Evolutionary conservation across 1,284 basidiomycete species (phyloP).

Genomic region (Cryptococcus floricola): DNA sequence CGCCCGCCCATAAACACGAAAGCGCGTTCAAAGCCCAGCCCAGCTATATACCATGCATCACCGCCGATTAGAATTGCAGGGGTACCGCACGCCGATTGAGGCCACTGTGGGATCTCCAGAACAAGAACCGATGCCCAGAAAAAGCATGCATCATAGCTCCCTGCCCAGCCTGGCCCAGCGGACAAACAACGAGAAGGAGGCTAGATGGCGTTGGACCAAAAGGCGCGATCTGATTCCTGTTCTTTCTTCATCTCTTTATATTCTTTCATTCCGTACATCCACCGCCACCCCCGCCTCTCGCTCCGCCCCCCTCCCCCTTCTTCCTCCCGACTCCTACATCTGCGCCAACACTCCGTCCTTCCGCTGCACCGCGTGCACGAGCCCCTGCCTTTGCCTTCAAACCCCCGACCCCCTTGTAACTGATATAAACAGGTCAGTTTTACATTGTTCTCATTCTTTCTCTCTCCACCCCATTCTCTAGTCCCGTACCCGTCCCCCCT

Average conservation of each 20-base stretch:
- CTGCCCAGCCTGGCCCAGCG: background rate
- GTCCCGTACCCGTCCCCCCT: background rate
- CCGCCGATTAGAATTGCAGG: too few relatives aligned
- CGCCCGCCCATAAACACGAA: background rate
- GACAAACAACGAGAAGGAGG: background rate
- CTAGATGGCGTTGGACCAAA: background rate
- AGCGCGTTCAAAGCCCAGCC: too few relatives aligned
- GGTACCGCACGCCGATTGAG: too few relatives aligned
- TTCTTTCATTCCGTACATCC: slow-evolving; percentile 1
- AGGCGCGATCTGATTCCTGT: background rate
- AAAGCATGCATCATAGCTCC: background rate
- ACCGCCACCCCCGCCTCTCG: slow-evolving; percentile 1
- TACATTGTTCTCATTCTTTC: background rate
- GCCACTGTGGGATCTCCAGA: too few relatives aligned
- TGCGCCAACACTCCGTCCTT: background rate
- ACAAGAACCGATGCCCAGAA: background rate
- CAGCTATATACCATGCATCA: too few relatives aligned
- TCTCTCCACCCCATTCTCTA: slow-evolving; percentile 1
- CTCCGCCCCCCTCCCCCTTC: slow-evolving; percentile 1
- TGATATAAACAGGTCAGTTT: background rate
- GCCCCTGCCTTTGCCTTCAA: slow-evolving; percentile 1
- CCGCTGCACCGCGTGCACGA: slow-evolving; percentile 1
- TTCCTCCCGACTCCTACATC: background rate
- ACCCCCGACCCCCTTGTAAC: background rate
- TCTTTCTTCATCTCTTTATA: slow-evolving; percentile 4